Evolutionary conservation across 805 yeast genomes (phyloP).

Genomic region (Vanderwaltozyma yarrowii): DNA sequence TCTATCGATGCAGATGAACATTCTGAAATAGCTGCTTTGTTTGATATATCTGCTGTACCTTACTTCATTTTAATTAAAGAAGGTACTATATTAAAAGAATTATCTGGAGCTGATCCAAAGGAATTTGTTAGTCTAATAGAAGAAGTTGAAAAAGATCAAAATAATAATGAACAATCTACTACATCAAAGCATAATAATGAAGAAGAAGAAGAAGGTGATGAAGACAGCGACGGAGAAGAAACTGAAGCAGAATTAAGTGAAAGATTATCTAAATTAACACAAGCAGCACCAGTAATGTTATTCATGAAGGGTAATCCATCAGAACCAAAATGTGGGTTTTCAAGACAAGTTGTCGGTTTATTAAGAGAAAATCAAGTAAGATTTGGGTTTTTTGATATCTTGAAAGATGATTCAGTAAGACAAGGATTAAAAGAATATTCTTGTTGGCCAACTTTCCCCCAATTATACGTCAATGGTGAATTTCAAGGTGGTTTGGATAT

Average conservation of each 20-base stretch:
- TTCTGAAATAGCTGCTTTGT: constrained; percentile 80
- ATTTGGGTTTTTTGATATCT: constrained; percentile 93
- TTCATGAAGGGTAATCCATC: constrained; percentile 99
- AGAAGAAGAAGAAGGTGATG: constrained; percentile 8
- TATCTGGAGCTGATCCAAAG: constrained; percentile 94
- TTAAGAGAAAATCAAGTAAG: constrained; percentile 91
- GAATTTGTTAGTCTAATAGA: constrained; percentile 72
- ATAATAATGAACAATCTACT: too few species aligned
- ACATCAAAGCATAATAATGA: background rate
- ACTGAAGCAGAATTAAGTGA: constrained; percentile 72
- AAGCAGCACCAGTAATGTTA: constrained; percentile 96
- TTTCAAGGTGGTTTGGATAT: constrained; percentile 98
- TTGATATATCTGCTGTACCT: constrained; percentile 93
- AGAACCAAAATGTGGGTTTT: constrained; percentile 95
- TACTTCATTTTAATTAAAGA: constrained; percentile 77
- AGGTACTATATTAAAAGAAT: constrained; percentile 80
- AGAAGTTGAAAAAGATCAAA: constrained; percentile 35
- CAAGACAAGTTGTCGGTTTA: constrained; percentile 90
- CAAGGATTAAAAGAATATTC: constrained; percentile 84
- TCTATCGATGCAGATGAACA: constrained; percentile 89
- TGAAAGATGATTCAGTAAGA: constrained; percentile 90
- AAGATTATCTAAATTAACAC: constrained; percentile 71
- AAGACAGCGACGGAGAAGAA: constrained; percentile 37
- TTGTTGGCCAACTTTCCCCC: constrained; percentile 99
- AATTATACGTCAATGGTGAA: constrained; percentile 85